Base-by-base conservation (phyloP, 352 stramenopile species). In the Pythium sp. region DNA sequence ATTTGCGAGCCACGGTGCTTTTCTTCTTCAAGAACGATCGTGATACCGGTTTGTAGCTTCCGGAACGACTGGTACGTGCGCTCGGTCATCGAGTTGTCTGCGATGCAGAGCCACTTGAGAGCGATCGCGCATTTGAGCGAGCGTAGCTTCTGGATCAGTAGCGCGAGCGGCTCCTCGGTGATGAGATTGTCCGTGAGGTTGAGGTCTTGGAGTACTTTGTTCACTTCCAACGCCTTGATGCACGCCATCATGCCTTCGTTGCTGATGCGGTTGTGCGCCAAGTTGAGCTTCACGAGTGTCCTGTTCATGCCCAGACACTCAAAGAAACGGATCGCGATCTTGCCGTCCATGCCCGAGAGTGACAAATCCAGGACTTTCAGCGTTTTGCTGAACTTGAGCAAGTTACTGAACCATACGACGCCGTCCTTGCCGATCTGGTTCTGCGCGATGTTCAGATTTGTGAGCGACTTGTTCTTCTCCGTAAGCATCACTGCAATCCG, bases 101-200 rank as follows among this genome's bases (percentile, higher is more conserved):
- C 80, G 28, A 92, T 69, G 43, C 77, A 92, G 15, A 90, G 71
- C 81, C 81, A 90, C 28, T 74, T 66, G 24, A 92, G 70, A 2
- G 71, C 55, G 28, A 81, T 66, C 12, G n/a, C n/a, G 2, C 58
- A 55, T 46, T 75, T 73, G 32, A 72, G 64, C 67, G 59, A 69
- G 11, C 72, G 67, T 0, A 89, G 49, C 38, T 85, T 88, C 30
- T 64, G 60, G 5, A 68, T 65, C 5, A 92, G 57, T 5, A 90
- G 51, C 49, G 79, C 79, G 18, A 90, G 58, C 55, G 82, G 80
- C 54, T 93, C 85, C 67, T 96, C 86, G 0, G 85, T 92, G 67
- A 96, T 90, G 18, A 72, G 66, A 58, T 94, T 94, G 67, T 86
- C 71, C 0, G 78, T 72, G n/a, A 96, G 26, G 62, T 94, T 87